Evolutionary conservation across 305 asterid species (phyloP), one percentile per base, ranked within the genome.

Genomic region (Fraxinus ornus): DNA sequence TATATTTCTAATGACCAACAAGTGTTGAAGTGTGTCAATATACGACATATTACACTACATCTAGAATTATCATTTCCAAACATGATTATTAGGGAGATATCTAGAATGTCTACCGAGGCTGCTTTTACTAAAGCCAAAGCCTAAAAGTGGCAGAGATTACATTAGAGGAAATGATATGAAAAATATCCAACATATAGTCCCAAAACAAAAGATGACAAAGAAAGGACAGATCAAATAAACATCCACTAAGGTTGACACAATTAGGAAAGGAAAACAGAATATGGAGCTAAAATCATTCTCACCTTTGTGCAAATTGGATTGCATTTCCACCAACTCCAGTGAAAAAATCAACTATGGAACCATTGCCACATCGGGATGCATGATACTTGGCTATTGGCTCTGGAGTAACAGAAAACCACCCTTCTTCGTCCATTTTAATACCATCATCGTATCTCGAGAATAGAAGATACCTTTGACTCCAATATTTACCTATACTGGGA

Each of bases 321-420:
- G 97, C 90, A 80, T 95, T 95, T 19, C 99, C 99, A 39, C 99
- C 98, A 21, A 90, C 97, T 79, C 99, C 99, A 73, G 97, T 87
- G 90, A 95, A 95, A 71, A 92, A 87, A 83, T 95, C 99, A 66
- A 94, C 90, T 33, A 90, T 82, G 75, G 88, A 64, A 60, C 98
- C 97, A 79, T 75, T 73, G 36, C 93, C 95, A 84, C 99, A 94
- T 79, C 97, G 98, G 9, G 37, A 66, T 6, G 99, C 97, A 80
- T 95, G 99, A 87, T 94, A 97, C 88, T 90, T 91, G 84, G 98
- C 96, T 80, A 95, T 55, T 77, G 84, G 68, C 88, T 95, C 99
- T 0, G 99, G 98, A 2, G 99, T 95, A 52, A 93, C 99, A 47
- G 98, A 94, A 86, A 91, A 95, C 99, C 98, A 95, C 82, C 99